Percentiles rank a stretch among this genome's conserved stretches.
These are phyloP conservation scores for Mucor racemosus DNA, from an alignment of 371 early-diverging fungal genomes.

Conservation along the genomic window DNA sequence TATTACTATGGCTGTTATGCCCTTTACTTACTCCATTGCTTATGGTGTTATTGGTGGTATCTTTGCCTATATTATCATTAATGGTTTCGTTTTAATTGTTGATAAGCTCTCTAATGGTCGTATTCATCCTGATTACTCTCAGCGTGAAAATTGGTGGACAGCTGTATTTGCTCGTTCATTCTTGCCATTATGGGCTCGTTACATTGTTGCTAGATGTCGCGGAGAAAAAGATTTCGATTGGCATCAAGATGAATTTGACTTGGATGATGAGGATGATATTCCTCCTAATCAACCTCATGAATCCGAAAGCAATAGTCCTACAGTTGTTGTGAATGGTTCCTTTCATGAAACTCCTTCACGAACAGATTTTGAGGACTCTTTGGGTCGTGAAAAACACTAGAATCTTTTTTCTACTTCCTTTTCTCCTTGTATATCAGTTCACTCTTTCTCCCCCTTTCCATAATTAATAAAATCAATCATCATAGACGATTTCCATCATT, in stretches of 20 bases:
- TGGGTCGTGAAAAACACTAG: constrained; percentile 10
- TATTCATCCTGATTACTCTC: constrained; percentile 51
- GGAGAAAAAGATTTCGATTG: constrained; percentile 40
- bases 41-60: constrained; percentile 77
- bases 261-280: constrained; percentile 17
- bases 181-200: constrained; percentile 47
- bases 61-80: constrained; percentile 63
- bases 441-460: not conserved
- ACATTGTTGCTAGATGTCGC: constrained; percentile 32
- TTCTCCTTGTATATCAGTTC: not conserved
- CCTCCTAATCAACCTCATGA: constrained; percentile 1
- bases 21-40: constrained; percentile 75
- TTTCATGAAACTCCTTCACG: constrained; percentile 14
- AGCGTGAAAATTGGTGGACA: constrained; percentile 55
- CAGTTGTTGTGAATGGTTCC: constrained; percentile 12
- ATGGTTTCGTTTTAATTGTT: constrained; percentile 54
- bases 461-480: not conserved
- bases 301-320: constrained; percentile 5
- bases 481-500: too few species aligned
- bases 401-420: not conserved
- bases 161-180: constrained; percentile 41
- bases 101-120: constrained; percentile 56
- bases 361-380: not conserved
- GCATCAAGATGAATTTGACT: constrained; percentile 43
- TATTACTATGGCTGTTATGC: constrained; percentile 79